phyloP scores from a whole-genome alignment of 106 monocot genomes.

The Cymbidium sinense region DNA sequence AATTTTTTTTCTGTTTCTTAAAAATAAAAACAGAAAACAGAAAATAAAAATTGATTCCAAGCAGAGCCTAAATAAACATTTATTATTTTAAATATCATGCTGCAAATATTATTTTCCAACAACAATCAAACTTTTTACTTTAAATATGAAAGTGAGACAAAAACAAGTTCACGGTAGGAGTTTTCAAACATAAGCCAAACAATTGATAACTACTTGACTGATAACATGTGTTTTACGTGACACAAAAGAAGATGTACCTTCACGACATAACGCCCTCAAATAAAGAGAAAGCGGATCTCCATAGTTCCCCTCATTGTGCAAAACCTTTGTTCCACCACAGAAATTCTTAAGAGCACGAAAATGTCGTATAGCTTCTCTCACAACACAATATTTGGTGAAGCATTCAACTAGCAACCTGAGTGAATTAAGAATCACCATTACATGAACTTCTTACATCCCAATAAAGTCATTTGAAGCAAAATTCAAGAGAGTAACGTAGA shows the following conservation, averaged over 20 bases:
- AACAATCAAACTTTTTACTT: neutral
- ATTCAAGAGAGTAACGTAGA: neutral
- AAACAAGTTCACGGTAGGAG: neutral
- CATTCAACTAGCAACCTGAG: conserved; percentile 80
- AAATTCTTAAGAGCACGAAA: conserved; percentile 81
- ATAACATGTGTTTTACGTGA: neutral
- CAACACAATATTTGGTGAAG: conserved; percentile 85
- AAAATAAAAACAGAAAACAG: too few relatives aligned
- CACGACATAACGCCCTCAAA: conserved; percentile 87
- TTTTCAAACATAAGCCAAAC: neutral
- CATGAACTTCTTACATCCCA: neutral
- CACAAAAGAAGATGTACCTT: conserved; percentile 38
- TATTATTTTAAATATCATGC: neutral
- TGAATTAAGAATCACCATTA: neutral
- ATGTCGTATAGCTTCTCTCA: conserved; percentile 88
- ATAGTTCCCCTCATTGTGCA: conserved; percentile 81
- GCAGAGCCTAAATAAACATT: neutral
- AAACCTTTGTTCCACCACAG: conserved; percentile 53
- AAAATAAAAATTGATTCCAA: too few relatives aligned
- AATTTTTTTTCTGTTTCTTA: too few relatives aligned
- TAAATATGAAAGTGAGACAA: neutral
- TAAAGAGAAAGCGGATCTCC: conserved; percentile 98
- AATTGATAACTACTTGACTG: neutral
- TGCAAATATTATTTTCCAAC: neutral
- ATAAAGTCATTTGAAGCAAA: conserved; percentile 2